Evolutionary conservation across 352 stramenopile species (phyloP).

Genomic region (Globisporangium cylindrosporum): DNA sequence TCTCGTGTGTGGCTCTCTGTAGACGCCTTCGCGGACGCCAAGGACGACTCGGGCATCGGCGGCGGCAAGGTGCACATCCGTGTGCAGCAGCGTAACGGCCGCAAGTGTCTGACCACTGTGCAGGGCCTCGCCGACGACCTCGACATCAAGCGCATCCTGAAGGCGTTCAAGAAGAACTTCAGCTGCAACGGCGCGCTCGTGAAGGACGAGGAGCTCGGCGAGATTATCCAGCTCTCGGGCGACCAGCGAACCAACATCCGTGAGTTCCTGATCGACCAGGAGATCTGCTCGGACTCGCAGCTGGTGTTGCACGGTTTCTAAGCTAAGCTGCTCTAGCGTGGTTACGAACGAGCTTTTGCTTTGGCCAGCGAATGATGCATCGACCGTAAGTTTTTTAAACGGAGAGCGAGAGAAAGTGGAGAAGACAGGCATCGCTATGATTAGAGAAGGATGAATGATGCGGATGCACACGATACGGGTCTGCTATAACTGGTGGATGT

Average conservation of each 20-base stretch:
- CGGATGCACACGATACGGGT: neutral
- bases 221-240: conserved; percentile 99
- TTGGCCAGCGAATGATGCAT: neutral
- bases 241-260: conserved; percentile 99
- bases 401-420: neutral
- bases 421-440: conserved; percentile 1
- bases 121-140: conserved; percentile 97
- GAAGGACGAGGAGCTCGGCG: conserved; percentile 96
- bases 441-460: conserved; percentile 1
- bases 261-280: conserved; percentile 98
- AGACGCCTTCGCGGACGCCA: conserved; percentile 88
- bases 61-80: conserved; percentile 96
- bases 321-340: conserved; percentile 53
- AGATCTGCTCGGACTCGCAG: conserved; percentile 96
- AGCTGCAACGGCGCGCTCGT: conserved; percentile 99
- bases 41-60: conserved; percentile 84
- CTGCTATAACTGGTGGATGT: neutral
- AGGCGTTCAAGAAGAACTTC: conserved; percentile 99
- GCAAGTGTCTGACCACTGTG: conserved; percentile 99
- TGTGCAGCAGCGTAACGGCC: conserved; percentile 98
- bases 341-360: neutral
- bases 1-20: conserved; percentile 4
- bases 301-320: conserved; percentile 97
- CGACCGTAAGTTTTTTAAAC: conserved; percentile 7
- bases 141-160: conserved; percentile 99